Base-by-base conservation (phyloP, 1,139 yeast species). In the Kodamaea anthophila region DNA sequence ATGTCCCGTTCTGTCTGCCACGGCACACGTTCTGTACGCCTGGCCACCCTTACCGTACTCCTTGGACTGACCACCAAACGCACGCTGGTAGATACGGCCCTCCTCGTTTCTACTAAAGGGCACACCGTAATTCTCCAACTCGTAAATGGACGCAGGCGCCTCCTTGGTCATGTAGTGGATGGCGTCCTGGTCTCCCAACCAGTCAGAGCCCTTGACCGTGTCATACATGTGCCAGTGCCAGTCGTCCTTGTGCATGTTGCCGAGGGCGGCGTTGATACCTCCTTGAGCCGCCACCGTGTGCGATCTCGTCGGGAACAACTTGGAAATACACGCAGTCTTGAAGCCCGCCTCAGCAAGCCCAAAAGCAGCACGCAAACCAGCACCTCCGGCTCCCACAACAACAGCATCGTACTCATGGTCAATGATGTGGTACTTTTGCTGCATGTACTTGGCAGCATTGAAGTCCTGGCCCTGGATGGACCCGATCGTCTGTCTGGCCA, bases 191-290 rank as follows among this genome's bases (percentile, higher is more conserved):
- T 91, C 98, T 51, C 98, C 98, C 42, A 91, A 77, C 98, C 98
- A 91, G 67, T 91, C 98, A n/a, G 96, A 87, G 42, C 98, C 98
- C 68, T 91, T 91, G 51, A 91, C 98, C 52, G 98, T 91, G 56
- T 91, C 98, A 65, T 88, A 88, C 96, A 91, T 88, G 65, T 91
- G 98, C 97, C 98, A 91, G 60, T 85, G 93, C 98, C 98, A 91
- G 68, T 88, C 91, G 61, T 91, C 98, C 46, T 75, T 71, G 68
- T 93, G 97, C 96, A 91, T 88, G 71, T 91, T 91, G 45, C 94
- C 91, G 42, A 91, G 72, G 24, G 98, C 98, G 47, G 98, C 98
- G 53, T 91, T 91, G 64, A 91, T 91, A 67, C 98, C 98, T 64
- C 98, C 98, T 65, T 91, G 98, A 34, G 98, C 98, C 35, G 98